Percentiles rank a stretch among this genome's conserved stretches.
phyloP scores from a whole-genome alignment of 192 early-diverging fungal genomes.

The Thoreauomyces humboldtii region DNA sequence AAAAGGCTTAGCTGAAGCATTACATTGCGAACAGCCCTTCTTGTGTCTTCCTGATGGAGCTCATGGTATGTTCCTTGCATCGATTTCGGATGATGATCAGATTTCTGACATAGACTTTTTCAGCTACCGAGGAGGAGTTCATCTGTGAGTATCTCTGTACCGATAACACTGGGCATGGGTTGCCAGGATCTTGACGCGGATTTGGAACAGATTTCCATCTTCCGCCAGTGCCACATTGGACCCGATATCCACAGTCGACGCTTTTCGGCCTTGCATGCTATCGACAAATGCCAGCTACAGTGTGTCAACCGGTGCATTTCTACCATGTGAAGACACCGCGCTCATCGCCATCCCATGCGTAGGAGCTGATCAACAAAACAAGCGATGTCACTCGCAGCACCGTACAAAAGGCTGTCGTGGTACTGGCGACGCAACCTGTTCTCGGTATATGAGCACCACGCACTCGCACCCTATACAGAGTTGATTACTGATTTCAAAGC shows the following conservation, averaged over 20 bases:
- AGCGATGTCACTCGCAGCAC: conserved; percentile 74
- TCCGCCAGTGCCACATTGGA: conserved; percentile 67
- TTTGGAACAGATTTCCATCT: conserved; percentile 63
- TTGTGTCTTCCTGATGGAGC: conserved; percentile 78
- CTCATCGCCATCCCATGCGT: not conserved
- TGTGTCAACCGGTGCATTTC: conserved; percentile 18
- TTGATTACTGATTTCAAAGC: conserved; percentile 27
- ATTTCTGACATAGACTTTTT: too few species aligned
- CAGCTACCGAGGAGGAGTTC: conserved; percentile 71
- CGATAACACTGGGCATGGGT: too few species aligned
- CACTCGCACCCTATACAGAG: not conserved
- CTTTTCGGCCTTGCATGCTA: conserved; percentile 83
- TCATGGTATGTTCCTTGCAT: too few species aligned
- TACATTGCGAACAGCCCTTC: conserved; percentile 51
- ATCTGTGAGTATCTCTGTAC: conserved; percentile 53
- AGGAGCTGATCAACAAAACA: conserved; percentile 69
- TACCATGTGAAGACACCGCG: too few species aligned
- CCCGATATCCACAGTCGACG: conserved; percentile 53
- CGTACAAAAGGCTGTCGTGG: conserved; percentile 80
- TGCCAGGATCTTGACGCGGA: too few species aligned
- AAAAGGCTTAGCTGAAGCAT: not conserved
- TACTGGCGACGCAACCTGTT: conserved; percentile 61
- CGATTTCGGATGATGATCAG: too few species aligned
- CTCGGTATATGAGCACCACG: conserved; percentile 24
- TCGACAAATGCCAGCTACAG: conserved; percentile 70